Evolutionary conservation across 306 rosid genomes (phyloP), one percentile per base, ranked within the genome.

Genomic region (Luffa aegyptiaca): DNA sequence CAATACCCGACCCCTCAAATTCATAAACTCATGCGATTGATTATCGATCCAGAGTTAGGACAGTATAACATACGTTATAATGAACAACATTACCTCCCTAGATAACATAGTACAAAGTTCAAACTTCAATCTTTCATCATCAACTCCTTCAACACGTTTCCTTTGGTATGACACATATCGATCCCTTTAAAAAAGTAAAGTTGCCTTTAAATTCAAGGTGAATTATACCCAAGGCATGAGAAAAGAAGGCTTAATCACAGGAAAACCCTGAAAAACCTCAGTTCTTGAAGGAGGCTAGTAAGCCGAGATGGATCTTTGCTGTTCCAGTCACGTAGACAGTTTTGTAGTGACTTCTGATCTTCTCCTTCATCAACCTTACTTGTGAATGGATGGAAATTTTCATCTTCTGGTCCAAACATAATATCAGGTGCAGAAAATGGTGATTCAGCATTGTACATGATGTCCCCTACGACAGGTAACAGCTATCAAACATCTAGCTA

Each of bases 101-200:
- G 88, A 85, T 41, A 90, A 26, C 81, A 93, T 84, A 44, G 99
- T 96, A 84, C 94, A 89, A 78, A 91, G 72, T 86, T 96, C 99
- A 77, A 96, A 96, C 81, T 85, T 96, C 91, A 96, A 84, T 20
- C 98, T 84, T 48, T 90, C 99, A 73, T 96, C 99, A 48, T 93
- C 93, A 12, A 96, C 94, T 80, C 88, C 91, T 77, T 82, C 94
- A 26, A 96, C 96, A 8, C 84, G 85, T 87, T 78, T 89, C 85
- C 73, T 83, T 83, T 90, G 95, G 85, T 90, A 91, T 35, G 84
- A 71, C 81, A 80, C 86, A 49, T 89, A 93, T 39, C 84, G 98
- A 84, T 90, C 94, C 90, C 99, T 96, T 56, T 7, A 37, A 52
- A 79, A 51, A 55, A 51, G n/a, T 76, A 86, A 42, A 73, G 56